Base-by-base conservation (phyloP, 2,329 filamentous ascomycete genomes). In the Beauveria asiatica region DNA sequence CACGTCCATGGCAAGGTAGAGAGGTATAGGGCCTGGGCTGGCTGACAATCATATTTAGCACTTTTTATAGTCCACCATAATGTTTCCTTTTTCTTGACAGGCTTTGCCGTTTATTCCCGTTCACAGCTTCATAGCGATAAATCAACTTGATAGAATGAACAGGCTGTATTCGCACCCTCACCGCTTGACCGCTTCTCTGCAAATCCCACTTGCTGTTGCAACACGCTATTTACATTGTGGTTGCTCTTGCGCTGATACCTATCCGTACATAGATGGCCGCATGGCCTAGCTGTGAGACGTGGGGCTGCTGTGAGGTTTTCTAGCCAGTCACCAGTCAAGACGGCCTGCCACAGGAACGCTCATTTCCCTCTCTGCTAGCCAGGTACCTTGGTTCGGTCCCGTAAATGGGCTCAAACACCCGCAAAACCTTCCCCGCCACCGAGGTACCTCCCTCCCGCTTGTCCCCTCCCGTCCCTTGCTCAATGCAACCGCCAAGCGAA, bases 401-500 rank as follows among this genome's bases (percentile, higher is more conserved):
- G 3, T 13, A 30, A 23, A 25, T 13, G 13, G 23, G 39, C 39
- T 7, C 9, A 9, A 10, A 1, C n/a, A 2, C 39, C 46, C n/a
- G 23, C 55, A 21, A 51, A 44, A 25, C 3, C 10, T 33, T 27
- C 56, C 56, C 48, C 48, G 19, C 56, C 39, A 27, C 25, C 7
- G 37, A 59, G n/a, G 56, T 59, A 59, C 25, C 25, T 23, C 48
- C 7, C 56, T 59, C 48, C 23, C 56, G 51, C 27, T 37, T 25
- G 13, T 45, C 56, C 39, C 17, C 56, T 21, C 17, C 25, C 25
- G n/a, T 42, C 27, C 46, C 2, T 17, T 19, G 19, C 37, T 21
- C 45, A n/a, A 52, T 23, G 16, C 33, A 44, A 21, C 45, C 19
- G 41, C 41, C 56, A 44, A 58, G 56, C 45, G 23, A 10, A 21